Conservation (phyloP, 345 rosid species). For the Moricandia arvensis region DNA sequence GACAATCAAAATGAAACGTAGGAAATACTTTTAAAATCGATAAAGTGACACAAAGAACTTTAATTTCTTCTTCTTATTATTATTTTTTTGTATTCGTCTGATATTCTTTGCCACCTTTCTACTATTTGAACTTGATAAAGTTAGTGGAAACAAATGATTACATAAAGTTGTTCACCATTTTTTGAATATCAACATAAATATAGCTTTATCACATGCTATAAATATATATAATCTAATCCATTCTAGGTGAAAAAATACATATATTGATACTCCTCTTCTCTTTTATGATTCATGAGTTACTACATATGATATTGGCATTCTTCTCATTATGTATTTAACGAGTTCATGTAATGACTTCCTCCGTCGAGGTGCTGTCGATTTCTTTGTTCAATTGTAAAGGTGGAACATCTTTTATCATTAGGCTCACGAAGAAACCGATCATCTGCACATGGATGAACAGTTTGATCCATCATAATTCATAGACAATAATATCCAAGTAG, state of each 20-base stretch:
- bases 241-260: no score
- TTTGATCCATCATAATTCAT: neutral
- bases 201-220: neutral
- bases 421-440: constrained; percentile 68
- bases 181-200: no score
- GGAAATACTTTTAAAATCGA: no score
- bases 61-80: no score
- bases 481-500: neutral
- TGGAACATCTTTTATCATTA: constrained; percentile 47
- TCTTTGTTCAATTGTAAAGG: constrained; percentile 24
- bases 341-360: constrained; percentile 15
- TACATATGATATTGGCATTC: neutral
- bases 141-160: neutral
- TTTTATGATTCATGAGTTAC: neutral
- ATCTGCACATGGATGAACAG: constrained; percentile 43
- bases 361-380: neutral
- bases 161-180: neutral
- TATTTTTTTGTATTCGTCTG: no score
- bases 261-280: neutral
- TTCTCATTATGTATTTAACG: neutral
- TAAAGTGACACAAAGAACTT: no score
- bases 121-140: neutral
- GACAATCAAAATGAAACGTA: no score
- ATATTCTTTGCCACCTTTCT: neutral
- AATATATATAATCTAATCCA: no score